These are phyloP conservation scores for Eutrema salsugineum DNA, from an alignment of 441 rosid species.

Conservation along the genomic window DNA sequence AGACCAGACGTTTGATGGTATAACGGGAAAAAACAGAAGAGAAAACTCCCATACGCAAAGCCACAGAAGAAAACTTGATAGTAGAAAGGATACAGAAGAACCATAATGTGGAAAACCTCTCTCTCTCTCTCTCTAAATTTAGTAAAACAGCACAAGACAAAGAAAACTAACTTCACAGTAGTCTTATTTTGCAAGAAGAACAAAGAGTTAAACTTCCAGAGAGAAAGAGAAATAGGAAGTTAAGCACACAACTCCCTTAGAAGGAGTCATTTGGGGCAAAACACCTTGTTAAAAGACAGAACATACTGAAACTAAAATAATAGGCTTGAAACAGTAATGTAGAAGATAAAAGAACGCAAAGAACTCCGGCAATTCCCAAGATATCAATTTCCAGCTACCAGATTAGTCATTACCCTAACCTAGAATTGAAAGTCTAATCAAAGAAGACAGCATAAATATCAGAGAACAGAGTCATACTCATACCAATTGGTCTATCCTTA, in stretches of 20 bases:
- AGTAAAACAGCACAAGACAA: too few relatives aligned
- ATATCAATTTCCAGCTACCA: neutral
- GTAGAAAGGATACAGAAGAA: neutral
- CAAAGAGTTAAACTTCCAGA: neutral
- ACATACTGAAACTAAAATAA: neutral
- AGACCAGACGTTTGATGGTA: conserved; percentile 6
- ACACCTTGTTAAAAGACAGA: neutral
- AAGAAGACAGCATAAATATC: conserved; percentile 3
- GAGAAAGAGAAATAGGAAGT: neutral
- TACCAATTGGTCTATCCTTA: conserved; percentile 20
- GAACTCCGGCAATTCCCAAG: neutral
- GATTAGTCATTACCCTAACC: conserved; percentile 21
- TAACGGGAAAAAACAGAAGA: neutral
- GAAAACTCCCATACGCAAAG: neutral
- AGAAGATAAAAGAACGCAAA: conserved; percentile 3
- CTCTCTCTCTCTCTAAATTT: too few relatives aligned
- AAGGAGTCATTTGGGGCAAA: neutral
- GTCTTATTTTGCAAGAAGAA: conserved; percentile 1
- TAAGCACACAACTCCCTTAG: conserved; percentile 3
- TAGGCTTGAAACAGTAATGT: neutral
- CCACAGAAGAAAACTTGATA: conserved; percentile 9
- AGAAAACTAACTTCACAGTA: neutral
- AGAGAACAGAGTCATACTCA: neutral
- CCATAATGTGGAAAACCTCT: neutral
- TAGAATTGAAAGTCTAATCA: conserved; percentile 8